Base-by-base conservation (phyloP, 306 rosid species). In the Sechiopsis laciniata region DNA sequence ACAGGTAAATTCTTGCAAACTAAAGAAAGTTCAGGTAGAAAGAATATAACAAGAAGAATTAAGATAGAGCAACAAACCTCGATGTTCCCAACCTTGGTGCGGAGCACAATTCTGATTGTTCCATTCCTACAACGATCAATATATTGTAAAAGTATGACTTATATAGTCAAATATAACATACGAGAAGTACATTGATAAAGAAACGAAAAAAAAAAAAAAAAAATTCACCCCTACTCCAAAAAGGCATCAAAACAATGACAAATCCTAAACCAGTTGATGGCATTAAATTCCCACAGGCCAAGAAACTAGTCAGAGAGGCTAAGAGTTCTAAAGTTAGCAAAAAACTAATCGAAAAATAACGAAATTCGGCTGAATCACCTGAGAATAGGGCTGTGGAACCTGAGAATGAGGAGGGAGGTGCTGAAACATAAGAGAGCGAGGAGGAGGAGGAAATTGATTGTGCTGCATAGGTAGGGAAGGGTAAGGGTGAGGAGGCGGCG, bases 51-150 rank as follows among this genome's bases (percentile, higher is more conserved):
- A 46, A 15, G 12, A 67, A 21, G 14, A 22, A 20, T 42, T 10
- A 37, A 48, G 73, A 46, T 11, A 42, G 21, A 68, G 56, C 10
- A 73, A 79, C 76, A 68, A 73, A 91, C 97, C 96, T 83, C 87
- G 78, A 79, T 86, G 79, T 22, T 80, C 84, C 88, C 86, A 93
- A 5, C 75, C 80, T 73, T 88, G 97, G 75, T 72, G 87, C 17
- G 80, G 75, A 51, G 83, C 80, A 92, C 96, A 87, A 85, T 54
- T 81, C 5, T 84, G 80, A 80, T 82, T 78, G 80, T 77, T 86
- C 97, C 99, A 95, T 46, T 91, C 96, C 99, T 91, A 69, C n/a
- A 79, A 77, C 40, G 15, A 76, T 15, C 35, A 55, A 50, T 32
- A 81, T 24, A 67, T 19, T 12, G 17, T 67, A 67, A 67, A 20